phyloP scores from a whole-genome alignment of 345 rosid species.

The Hevea brasiliensis region DNA sequence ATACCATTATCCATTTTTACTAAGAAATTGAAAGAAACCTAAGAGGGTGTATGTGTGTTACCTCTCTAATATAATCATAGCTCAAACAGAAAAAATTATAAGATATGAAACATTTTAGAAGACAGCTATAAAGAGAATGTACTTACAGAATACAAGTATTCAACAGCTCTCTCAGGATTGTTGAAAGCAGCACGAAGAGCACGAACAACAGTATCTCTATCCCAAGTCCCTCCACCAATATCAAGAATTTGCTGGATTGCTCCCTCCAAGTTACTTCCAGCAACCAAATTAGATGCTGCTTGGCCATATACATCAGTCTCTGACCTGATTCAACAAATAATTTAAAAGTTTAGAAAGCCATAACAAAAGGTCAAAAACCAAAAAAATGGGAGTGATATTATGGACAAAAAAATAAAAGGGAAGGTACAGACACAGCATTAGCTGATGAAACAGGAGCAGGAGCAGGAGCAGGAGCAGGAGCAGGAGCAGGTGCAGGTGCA shows the following conservation, averaged over 20 bases:
- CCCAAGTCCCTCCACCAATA: slow-evolving; percentile 97
- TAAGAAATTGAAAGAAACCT: no score
- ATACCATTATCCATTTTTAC: no score
- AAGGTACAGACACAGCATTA: slow-evolving; percentile 27
- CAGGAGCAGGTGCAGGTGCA: slow-evolving; percentile 25
- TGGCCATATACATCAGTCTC: slow-evolving; percentile 62
- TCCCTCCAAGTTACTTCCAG: slow-evolving; percentile 78
- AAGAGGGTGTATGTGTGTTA: neutral
- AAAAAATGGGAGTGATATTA: neutral
- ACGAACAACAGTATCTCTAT: slow-evolving; percentile 76
- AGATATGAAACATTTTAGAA: neutral
- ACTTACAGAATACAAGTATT: slow-evolving; percentile 86
- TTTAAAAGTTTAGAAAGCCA: neutral
- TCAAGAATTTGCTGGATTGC: slow-evolving; percentile 87
- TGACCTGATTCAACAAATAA: slow-evolving; percentile 41
- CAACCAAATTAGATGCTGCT: slow-evolving; percentile 88
- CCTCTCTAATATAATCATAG: neutral
- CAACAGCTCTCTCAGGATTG: slow-evolving; percentile 97
- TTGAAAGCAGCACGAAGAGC: slow-evolving; percentile 95
- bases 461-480: slow-evolving; percentile 30
- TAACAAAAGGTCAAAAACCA: neutral
- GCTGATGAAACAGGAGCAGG: slow-evolving; percentile 26
- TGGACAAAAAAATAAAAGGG: neutral
- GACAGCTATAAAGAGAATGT: neutral
- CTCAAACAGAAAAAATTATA: neutral